These are phyloP conservation scores for Zanthoxylum bungeanum DNA, from an alignment of 345 rosid species.

Conservation along the genomic window DNA sequence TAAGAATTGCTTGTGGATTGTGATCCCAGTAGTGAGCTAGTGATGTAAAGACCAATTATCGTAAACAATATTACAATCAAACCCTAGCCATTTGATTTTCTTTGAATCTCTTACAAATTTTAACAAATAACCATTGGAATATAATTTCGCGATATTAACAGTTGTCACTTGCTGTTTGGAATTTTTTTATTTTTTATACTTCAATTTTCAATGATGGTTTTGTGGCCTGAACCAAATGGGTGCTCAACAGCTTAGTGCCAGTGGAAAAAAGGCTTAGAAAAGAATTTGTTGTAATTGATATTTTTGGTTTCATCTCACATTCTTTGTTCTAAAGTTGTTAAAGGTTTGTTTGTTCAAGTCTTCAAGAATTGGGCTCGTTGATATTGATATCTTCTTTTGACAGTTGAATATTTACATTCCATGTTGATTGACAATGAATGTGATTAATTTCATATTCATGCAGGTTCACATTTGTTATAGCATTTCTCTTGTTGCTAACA, in stretches of 20 bases:
- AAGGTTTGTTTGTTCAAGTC: neutral
- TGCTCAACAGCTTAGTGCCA: neutral
- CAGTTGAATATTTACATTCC: slow-evolving; percentile 1
- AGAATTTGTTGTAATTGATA: neutral
- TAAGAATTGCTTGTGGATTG: too few relatives aligned
- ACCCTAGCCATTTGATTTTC: too few relatives aligned
- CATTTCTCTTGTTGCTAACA: slow-evolving; percentile 67
- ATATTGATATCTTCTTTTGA: neutral
- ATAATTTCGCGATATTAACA: too few relatives aligned
- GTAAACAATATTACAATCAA: too few relatives aligned
- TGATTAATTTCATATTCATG: slow-evolving; percentile 6
- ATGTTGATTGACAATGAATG: neutral
- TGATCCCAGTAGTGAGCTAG: too few relatives aligned
- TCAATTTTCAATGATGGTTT: too few relatives aligned
- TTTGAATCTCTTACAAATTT: too few relatives aligned
- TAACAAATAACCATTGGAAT: too few relatives aligned
- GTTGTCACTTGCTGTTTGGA: neutral
- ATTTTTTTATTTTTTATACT: too few relatives aligned
- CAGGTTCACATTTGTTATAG: slow-evolving; percentile 86
- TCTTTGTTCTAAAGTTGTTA: neutral
- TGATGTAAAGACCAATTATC: too few relatives aligned
- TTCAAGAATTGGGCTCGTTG: neutral
- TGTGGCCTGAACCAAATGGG: neutral
- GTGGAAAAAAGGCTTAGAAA: neutral
- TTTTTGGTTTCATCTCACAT: neutral